Evolutionary conservation across 805 yeast genomes (phyloP).

Genomic region (Sporopachydermia quercuum): DNA sequence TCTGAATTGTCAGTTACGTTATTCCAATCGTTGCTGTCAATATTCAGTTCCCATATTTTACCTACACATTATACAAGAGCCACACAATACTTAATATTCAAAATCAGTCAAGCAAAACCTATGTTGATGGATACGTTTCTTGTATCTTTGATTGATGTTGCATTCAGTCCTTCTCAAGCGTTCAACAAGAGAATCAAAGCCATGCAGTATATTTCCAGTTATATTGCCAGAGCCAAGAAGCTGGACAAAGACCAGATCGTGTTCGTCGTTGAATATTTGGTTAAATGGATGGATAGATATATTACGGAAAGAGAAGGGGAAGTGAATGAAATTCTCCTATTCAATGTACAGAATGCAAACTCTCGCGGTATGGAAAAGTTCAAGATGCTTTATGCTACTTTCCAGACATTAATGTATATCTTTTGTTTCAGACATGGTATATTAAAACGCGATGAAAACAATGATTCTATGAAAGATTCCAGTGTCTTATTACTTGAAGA

Average conservation of each 20-base stretch:
- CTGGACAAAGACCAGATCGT: slow-evolving; percentile 59
- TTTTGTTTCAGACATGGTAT: slow-evolving; percentile 74
- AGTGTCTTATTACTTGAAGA: slow-evolving; percentile 11
- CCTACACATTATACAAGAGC: slow-evolving; percentile 89
- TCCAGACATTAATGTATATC: slow-evolving; percentile 80
- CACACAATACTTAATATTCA: slow-evolving; percentile 73
- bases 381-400: slow-evolving; percentile 76
- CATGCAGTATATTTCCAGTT: slow-evolving; percentile 83
- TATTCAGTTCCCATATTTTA: slow-evolving; percentile 68
- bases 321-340: slow-evolving; percentile 27
- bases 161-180: slow-evolving; percentile 55
- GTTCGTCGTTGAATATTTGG: slow-evolving; percentile 68
- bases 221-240: slow-evolving; percentile 71
- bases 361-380: slow-evolving; percentile 75
- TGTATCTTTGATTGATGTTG: slow-evolving; percentile 68
- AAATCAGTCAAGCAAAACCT: slow-evolving; percentile 64
- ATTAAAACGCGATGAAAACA: slow-evolving; percentile 27
- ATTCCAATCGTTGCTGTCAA: slow-evolving; percentile 58
- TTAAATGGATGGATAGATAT: slow-evolving; percentile 73
- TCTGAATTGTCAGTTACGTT: slow-evolving; percentile 51
- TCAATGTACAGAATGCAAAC: neutral
- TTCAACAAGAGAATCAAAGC: slow-evolving; percentile 73
- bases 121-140: slow-evolving; percentile 77
- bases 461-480: too few species aligned
- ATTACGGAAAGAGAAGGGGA: slow-evolving; percentile 77